Percentiles rank a stretch among this genome's conserved stretches.
phyloP scores from a whole-genome alignment of 2,329 filamentous ascomycete genomes.

The Aureobasidium sp. region DNA sequence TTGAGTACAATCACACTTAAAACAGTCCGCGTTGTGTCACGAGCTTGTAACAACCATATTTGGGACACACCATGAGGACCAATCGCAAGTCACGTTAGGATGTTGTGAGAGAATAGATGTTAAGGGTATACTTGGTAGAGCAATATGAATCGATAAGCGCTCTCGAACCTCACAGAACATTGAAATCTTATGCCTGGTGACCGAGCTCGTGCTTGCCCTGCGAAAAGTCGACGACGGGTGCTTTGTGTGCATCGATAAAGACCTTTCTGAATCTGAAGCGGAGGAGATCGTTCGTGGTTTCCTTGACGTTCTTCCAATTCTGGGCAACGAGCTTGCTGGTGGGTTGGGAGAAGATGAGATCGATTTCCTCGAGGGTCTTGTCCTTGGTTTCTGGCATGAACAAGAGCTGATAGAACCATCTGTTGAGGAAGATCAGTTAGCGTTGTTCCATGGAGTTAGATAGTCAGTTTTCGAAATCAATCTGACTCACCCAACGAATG shows the following conservation, averaged over 20 bases:
- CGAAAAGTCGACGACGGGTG: not conserved
- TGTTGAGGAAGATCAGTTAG: not conserved
- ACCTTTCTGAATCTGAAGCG: constrained; percentile 40
- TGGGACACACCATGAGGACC: no score
- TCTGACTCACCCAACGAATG: not conserved
- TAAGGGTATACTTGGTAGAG: no score
- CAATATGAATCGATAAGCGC: no score
- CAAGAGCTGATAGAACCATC: constrained; percentile 55
- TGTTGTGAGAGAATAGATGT: no score
- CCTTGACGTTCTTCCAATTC: constrained; percentile 42
- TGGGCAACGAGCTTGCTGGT: constrained; percentile 53
- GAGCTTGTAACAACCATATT: no score
- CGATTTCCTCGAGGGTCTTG: constrained; percentile 60
- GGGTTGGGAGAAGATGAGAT: constrained; percentile 55
- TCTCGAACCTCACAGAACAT: no score
- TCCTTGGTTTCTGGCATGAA: constrained; percentile 73
- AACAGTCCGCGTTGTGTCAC: no score
- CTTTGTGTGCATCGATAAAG: constrained; percentile 28
- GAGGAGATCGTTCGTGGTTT: constrained; percentile 38
- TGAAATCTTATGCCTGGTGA: constrained; percentile 1
- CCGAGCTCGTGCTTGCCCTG: constrained; percentile 2
- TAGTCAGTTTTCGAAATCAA: not conserved
- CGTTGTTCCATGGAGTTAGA: constrained; percentile 39
- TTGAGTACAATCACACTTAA: no score
- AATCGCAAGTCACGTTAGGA: no score